phyloP scores from a whole-genome alignment of 1,139 yeast species.

The Wickerhamiella pararugosa region DNA sequence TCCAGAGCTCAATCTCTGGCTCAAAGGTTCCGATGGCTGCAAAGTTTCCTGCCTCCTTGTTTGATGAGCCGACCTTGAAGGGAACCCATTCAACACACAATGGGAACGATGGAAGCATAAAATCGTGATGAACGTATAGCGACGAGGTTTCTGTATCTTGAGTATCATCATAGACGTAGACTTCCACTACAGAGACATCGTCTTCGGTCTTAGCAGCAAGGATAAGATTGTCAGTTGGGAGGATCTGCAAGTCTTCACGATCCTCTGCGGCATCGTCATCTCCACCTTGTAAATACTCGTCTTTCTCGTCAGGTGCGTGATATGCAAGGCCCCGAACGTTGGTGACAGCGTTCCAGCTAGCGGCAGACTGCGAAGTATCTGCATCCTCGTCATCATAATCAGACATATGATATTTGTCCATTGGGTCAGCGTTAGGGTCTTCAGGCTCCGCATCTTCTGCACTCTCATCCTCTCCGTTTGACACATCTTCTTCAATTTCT shows the following conservation, averaged over 20 bases:
- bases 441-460: conserved; percentile 47
- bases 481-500: conserved; percentile 18
- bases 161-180: conserved; percentile 76
- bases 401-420: conserved; percentile 77
- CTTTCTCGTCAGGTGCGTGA: conserved; percentile 47
- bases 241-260: conserved; percentile 68
- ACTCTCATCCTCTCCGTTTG: conserved; percentile 35
- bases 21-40: conserved; percentile 97
- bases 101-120: conserved; percentile 95
- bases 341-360: conserved; percentile 28
- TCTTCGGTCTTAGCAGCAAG: conserved; percentile 93
- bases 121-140: conserved; percentile 87
- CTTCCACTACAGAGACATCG: conserved; percentile 81
- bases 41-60: conserved; percentile 53
- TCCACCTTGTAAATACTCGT: conserved; percentile 59
- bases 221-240: conserved; percentile 80
- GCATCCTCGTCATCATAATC: conserved; percentile 64
- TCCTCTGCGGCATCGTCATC: conserved; percentile 55
- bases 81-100: conserved; percentile 92
- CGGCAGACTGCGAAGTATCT: conserved; percentile 41
- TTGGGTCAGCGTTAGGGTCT: conserved; percentile 23
- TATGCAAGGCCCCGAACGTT: conserved; percentile 33
- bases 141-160: conserved; percentile 44
- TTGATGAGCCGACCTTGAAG: conserved; percentile 30
- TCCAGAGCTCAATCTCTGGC: conserved; percentile 96